Base-by-base conservation (phyloP, 1,284 basidiomycete species). In the Neonothopanus nambi region DNA sequence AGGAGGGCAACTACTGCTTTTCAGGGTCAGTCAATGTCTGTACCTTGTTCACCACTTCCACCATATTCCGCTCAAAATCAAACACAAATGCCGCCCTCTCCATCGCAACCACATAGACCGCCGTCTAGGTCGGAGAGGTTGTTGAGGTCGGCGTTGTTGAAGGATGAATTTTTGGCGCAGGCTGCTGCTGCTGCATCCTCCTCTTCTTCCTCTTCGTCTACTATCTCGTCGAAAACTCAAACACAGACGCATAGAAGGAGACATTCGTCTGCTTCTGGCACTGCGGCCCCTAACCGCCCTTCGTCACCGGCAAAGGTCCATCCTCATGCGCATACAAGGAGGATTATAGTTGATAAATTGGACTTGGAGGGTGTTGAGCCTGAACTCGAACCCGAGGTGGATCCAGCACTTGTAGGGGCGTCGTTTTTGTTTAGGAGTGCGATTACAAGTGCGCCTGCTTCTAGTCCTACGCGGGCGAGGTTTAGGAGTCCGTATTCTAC, bases 111-210 rank as follows among this genome's bases (percentile, higher is more conserved):
- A 17, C 17, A 42, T 35, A n/a, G 49, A 12, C 30, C 40, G 2
- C 21, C 42, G 8, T 36, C n/a, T 37, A 40, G 50, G 21, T 51
- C 50, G 26, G 50, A 51, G 23, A 30, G 36, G 35, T 23, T 51
- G 35, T 24, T 51, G n/a, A 20, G 50, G 42, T 44, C 50, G 39
- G 35, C 50, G 20, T 48, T 45, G 51, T 28, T 46, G 18, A 50
- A 35, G 17, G 48, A 50, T 23, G 26, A 49, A 28, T 24, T 39
- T n/a, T 12, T 26, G 17, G n/a, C 30, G 4, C 9, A 33, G 30
- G 30, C 30, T 9, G 30, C 30, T 11, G 26, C 26, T 28, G 26
- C 26, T 5, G 5, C 15, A 24, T 15, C 41, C 21, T 26, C 41
- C 20, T 13, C 15, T 7, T 23, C 41, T 4, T 15, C 11, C 20